Percentiles rank a stretch among this genome's conserved stretches.
Evolutionary conservation across 306 rosid species (phyloP).

Genomic region (Sphenostylis stenocarpa): DNA sequence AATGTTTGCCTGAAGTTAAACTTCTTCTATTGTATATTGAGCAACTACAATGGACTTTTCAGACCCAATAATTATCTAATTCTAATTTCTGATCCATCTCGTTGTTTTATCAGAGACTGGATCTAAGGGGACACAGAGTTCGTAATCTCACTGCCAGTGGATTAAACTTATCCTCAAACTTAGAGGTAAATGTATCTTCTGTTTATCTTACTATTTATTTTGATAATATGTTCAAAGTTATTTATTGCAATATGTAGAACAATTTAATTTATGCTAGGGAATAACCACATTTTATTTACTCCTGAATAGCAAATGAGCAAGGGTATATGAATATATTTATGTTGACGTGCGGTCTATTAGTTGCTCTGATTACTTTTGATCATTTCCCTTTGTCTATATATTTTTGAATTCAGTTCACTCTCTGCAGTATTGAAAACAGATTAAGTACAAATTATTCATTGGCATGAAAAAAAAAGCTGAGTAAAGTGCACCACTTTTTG

Average conservation of each 20-base stretch:
- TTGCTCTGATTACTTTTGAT: conserved; percentile 4
- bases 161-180: conserved; percentile 85
- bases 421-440: not conserved
- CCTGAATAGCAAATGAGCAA: not conserved
- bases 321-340: not conserved
- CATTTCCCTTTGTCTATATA: not conserved
- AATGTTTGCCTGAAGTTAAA: conserved; percentile 16
- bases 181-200: conserved; percentile 70
- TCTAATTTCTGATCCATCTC: conserved; percentile 23
- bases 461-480: not conserved
- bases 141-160: conserved; percentile 90
- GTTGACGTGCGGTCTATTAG: not conserved
- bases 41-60: conserved; percentile 18
- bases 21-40: not conserved
- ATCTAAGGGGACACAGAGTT: conserved; percentile 96
- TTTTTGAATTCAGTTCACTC: not conserved
- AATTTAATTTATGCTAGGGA: conserved; percentile 3
- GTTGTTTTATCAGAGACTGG: conserved; percentile 70
- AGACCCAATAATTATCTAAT: conserved; percentile 13
- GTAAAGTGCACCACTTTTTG: conserved; percentile 5
- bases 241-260: not conserved
- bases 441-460: not conserved
- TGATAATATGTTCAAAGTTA: conserved; percentile 8
- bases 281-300: not conserved
- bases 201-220: not conserved